Evolutionary conservation across 495 filamentous ascomycete genomes (phyloP).

Genomic region (Penicillium ucsense): DNA sequence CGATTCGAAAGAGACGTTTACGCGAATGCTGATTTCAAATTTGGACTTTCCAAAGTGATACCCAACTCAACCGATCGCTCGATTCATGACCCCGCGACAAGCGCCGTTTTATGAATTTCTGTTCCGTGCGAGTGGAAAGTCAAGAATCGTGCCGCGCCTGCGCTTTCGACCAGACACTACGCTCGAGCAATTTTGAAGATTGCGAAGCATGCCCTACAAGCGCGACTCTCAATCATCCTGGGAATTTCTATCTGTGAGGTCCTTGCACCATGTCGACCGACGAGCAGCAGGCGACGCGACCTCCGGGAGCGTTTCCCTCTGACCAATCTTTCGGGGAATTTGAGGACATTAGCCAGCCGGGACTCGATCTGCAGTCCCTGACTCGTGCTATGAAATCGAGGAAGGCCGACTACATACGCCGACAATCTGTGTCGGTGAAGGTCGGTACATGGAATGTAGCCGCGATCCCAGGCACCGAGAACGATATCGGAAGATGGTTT

Average conservation of each 20-base stretch:
- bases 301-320: slow-evolving; percentile 6
- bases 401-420: slow-evolving; percentile 64
- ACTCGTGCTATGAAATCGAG: slow-evolving; percentile 58
- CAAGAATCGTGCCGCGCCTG: too few relatives aligned
- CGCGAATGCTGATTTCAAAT: too few relatives aligned
- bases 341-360: slow-evolving; percentile 11
- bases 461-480: slow-evolving; percentile 67
- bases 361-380: slow-evolving; percentile 33
- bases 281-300: slow-evolving; percentile 4
- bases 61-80: too few relatives aligned
- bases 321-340: slow-evolving; percentile 15
- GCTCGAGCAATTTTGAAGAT: too few relatives aligned
- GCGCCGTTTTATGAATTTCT: too few relatives aligned
- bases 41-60: too few relatives aligned
- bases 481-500: slow-evolving; percentile 82
- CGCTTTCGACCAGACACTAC: too few relatives aligned
- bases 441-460: slow-evolving; percentile 95
- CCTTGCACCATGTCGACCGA: slow-evolving; percentile 6
- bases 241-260: not conserved
- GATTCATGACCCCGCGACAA: too few relatives aligned
- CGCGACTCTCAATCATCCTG: not conserved
- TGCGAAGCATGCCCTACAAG: not conserved
- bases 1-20: too few relatives aligned
- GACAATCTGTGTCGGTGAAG: slow-evolving; percentile 65
- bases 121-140: too few relatives aligned